Percentiles rank a stretch among this genome's conserved stretches.
Conservation (phyloP, 257 asterid species). For the Primulina huaijiensis region DNA sequence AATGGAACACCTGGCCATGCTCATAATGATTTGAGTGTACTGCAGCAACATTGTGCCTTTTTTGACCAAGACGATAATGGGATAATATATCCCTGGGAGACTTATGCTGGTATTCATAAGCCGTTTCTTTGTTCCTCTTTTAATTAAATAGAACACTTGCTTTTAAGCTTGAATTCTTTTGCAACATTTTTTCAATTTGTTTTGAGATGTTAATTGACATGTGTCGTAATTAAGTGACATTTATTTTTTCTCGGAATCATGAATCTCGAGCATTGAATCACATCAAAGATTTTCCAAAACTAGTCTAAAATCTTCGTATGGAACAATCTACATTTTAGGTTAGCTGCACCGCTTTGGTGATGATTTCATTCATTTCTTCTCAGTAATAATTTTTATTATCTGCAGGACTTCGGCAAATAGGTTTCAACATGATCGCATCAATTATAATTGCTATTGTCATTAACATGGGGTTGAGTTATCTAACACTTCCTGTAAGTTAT, state of each 20-base stretch:
- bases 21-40: slow-evolving; percentile 58
- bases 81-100: slow-evolving; percentile 78
- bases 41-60: slow-evolving; percentile 85
- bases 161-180: background rate
- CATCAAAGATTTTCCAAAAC: background rate
- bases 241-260: background rate
- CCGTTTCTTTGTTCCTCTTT: background rate
- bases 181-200: background rate
- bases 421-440: slow-evolving; percentile 66
- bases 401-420: slow-evolving; percentile 61
- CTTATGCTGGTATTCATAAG: slow-evolving; percentile 35
- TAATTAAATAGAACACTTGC: background rate
- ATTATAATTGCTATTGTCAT: slow-evolving; percentile 44
- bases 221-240: background rate
- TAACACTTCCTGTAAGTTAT: slow-evolving; percentile 71
- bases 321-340: background rate
- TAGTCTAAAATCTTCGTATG: background rate
- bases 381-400: background rate
- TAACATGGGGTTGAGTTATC: slow-evolving; percentile 57
- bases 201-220: background rate
- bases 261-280: background rate
- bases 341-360: no score
- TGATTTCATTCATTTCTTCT: background rate
- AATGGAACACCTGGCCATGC: slow-evolving; percentile 67
- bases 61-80: slow-evolving; percentile 79